phyloP scores from a whole-genome alignment of 2,329 filamentous ascomycete genomes.

The Endoconidiophora laricicola region DNA sequence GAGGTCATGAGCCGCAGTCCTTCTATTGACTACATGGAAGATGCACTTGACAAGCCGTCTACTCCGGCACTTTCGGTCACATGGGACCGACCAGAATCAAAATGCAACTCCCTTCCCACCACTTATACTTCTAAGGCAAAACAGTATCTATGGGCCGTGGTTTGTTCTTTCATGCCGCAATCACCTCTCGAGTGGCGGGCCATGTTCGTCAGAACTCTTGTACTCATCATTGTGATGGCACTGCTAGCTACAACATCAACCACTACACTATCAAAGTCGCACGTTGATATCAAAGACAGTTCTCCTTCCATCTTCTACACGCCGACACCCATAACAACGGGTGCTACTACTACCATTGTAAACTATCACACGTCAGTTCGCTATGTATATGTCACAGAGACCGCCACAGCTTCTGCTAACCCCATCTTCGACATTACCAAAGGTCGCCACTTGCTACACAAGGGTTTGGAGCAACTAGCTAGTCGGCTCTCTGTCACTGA shows the following conservation, averaged over 20 bases:
- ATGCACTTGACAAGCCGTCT: conserved; percentile 11
- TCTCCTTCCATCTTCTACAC: no score
- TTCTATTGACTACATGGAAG: conserved; percentile 12
- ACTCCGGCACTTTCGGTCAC: conserved; percentile 9
- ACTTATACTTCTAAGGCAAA: not conserved
- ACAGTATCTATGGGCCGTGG: not conserved
- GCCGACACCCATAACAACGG: not conserved
- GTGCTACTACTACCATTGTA: conserved; percentile 9
- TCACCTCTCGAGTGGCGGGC: no score
- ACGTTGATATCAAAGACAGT: not conserved
- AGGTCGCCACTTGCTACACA: no score
- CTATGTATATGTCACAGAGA: conserved; percentile 9
- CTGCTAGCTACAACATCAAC: not conserved
- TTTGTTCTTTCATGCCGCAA: not conserved
- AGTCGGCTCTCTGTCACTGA: not conserved
- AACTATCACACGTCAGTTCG: conserved; percentile 9
- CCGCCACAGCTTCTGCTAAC: not conserved
- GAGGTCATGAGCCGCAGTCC: conserved; percentile 3
- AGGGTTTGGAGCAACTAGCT: no score
- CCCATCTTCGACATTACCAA: conserved; percentile 10
- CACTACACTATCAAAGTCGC: not conserved
- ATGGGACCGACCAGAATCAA: conserved; percentile 2
- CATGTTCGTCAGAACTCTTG: no score
- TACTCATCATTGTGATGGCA: not conserved
- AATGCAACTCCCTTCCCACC: not conserved